phyloP scores from a whole-genome alignment of 495 filamentous ascomycete genomes.

The Podospora pseudocomata region DNA sequence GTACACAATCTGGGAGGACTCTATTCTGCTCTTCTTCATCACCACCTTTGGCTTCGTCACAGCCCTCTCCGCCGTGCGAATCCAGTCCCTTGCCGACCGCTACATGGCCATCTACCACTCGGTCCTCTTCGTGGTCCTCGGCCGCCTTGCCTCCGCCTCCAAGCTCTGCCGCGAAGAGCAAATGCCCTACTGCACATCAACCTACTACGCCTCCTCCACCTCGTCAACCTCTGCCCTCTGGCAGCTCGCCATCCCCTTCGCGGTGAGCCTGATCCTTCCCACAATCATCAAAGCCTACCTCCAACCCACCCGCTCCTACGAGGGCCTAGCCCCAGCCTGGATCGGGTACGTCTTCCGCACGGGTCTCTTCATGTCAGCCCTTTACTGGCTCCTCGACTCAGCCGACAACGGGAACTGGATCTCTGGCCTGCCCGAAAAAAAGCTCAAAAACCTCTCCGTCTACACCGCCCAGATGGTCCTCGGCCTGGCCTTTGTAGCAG shows the following conservation, averaged over 20 bases:
- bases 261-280: conserved; percentile 69
- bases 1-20: conserved; percentile 98
- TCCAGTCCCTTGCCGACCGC: conserved; percentile 58
- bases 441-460: conserved; percentile 68
- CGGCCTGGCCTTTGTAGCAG: conserved; percentile 64
- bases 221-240: conserved; percentile 91
- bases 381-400: conserved; percentile 87
- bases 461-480: conserved; percentile 72
- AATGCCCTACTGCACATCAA: conserved; percentile 93
- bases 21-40: conserved; percentile 88
- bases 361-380: conserved; percentile 68
- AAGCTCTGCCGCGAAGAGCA: conserved; percentile 96
- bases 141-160: conserved; percentile 79
- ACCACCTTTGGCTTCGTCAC: conserved; percentile 75
- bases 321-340: conserved; percentile 78
- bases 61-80: conserved; percentile 69
- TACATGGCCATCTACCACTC: conserved; percentile 79
- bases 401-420: conserved; percentile 90
- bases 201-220: conserved; percentile 87
- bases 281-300: conserved; percentile 76
- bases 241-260: conserved; percentile 79
- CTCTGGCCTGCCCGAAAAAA: conserved; percentile 50
- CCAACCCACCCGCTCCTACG: conserved; percentile 70
- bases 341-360: conserved; percentile 75
- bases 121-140: conserved; percentile 74